phyloP scores from a whole-genome alignment of 768 basidiomycete genomes.

The Russula foetens region DNA sequence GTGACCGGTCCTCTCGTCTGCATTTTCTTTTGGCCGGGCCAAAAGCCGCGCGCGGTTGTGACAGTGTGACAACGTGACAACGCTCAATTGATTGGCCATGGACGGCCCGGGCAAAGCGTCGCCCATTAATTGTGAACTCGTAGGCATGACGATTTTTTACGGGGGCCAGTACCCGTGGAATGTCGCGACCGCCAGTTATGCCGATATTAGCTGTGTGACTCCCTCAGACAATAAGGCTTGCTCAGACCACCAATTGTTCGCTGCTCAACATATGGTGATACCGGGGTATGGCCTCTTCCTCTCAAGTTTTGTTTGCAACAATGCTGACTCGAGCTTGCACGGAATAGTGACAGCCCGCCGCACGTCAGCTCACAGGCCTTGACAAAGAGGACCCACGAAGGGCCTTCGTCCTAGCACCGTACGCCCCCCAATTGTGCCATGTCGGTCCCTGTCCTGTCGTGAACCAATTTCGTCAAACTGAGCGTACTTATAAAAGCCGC shows the following conservation, averaged over 20 bases:
- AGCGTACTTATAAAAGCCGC: background rate
- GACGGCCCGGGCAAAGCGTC: too few relatives aligned
- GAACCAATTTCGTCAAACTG: background rate
- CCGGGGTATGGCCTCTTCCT: background rate
- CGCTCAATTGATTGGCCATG: too few relatives aligned
- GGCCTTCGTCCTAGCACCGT: background rate
- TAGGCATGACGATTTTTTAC: too few relatives aligned
- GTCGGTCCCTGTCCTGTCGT: background rate
- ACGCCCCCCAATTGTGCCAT: background rate
- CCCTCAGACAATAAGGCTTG: background rate
- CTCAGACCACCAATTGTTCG: background rate
- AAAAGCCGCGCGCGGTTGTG: too few relatives aligned
- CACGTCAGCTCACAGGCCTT: background rate
- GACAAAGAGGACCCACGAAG: background rate
- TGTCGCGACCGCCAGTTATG: too few relatives aligned
- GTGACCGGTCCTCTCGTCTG: too few relatives aligned
- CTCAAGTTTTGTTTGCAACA: background rate
- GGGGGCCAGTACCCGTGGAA: background rate
- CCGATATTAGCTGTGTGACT: too few relatives aligned
- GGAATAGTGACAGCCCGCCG: background rate
- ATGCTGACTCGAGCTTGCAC: background rate
- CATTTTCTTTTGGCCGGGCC: too few relatives aligned
- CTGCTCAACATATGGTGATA: background rate
- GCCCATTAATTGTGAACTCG: too few relatives aligned
- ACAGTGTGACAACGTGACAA: too few relatives aligned